Evolutionary conservation across 2,329 filamentous ascomycete species (phyloP).

Genomic region (Ceratocystis variospora): DNA sequence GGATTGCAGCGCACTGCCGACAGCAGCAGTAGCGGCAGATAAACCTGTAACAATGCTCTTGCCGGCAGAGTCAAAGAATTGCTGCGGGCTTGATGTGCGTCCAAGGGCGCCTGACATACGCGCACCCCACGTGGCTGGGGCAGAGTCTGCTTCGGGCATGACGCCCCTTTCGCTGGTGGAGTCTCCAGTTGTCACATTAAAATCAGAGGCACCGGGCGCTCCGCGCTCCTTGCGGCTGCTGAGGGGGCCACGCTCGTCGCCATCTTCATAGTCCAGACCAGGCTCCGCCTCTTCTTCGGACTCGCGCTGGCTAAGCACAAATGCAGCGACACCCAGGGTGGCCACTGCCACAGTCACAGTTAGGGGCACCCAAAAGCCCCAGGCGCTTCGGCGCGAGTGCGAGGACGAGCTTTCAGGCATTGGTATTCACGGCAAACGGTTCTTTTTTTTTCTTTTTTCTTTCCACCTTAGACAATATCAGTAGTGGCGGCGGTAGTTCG

Average conservation of each 20-base stretch:
- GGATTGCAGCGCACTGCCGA: constrained; percentile 68
- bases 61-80: constrained; percentile 72
- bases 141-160: not conserved
- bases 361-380: constrained; percentile 81
- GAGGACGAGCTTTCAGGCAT: constrained; percentile 26
- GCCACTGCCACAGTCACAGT: constrained; percentile 77
- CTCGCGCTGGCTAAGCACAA: constrained; percentile 86
- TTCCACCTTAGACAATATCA: not conserved
- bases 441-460: not conserved
- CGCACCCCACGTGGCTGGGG: constrained; percentile 48
- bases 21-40: constrained; percentile 66
- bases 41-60: constrained; percentile 69
- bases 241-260: constrained; percentile 30
- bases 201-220: constrained; percentile 22
- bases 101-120: constrained; percentile 70
- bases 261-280: constrained; percentile 34
- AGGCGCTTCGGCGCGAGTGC: constrained; percentile 47
- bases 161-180: not conserved
- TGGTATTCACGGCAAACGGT: not conserved
- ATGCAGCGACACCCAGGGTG: constrained; percentile 72
- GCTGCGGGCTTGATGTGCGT: constrained; percentile 73
- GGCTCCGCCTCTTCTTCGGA: constrained; percentile 53
- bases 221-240: constrained; percentile 5
- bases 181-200: constrained; percentile 22
- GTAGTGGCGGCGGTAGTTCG: not conserved